Percentiles rank a stretch among this genome's conserved stretches.
Conservation (phyloP, 2,329 filamentous ascomycete genomes). For the Penicillium sp. region DNA sequence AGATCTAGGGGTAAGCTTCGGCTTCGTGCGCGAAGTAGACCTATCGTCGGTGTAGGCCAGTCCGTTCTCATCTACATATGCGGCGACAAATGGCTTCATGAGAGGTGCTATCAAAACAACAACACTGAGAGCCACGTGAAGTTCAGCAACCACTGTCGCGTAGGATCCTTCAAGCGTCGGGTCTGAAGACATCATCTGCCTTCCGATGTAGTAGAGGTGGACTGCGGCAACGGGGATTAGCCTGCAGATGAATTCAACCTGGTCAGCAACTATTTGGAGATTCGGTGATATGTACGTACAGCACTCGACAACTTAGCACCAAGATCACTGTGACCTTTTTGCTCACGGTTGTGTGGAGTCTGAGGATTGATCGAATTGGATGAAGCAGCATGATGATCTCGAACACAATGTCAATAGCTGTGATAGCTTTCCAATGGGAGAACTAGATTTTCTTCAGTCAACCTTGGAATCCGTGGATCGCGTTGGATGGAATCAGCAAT, state of each 20-base stretch:
- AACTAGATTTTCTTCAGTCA: constrained; percentile 25
- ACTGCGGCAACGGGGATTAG: constrained; percentile 44
- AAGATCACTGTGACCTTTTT: constrained; percentile 44
- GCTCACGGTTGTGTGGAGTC: constrained; percentile 39
- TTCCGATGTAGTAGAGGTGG: constrained; percentile 41
- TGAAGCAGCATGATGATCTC: constrained; percentile 43
- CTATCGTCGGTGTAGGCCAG: constrained; percentile 25
- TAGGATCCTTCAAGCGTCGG: constrained; percentile 41
- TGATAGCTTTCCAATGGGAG: constrained; percentile 42
- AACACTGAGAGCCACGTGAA: constrained; percentile 46
- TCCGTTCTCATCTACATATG: constrained; percentile 29
- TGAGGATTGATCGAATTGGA: constrained; percentile 40
- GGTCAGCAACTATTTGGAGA: not conserved
- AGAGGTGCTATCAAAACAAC: constrained; percentile 47
- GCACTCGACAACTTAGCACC: constrained; percentile 46
- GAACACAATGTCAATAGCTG: constrained; percentile 43
- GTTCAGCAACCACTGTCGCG: constrained; percentile 41
- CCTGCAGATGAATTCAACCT: constrained; percentile 20
- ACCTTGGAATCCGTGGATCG: no score
- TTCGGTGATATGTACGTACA: constrained; percentile 29
- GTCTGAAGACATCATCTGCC: constrained; percentile 34
- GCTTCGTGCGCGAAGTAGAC: constrained; percentile 9
- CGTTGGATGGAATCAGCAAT: not conserved
- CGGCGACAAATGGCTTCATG: constrained; percentile 48
- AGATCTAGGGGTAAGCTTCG: not conserved